Evolutionary conservation across 257 asterid species (phyloP).

Genomic region (Przewalskia tangutica): DNA sequence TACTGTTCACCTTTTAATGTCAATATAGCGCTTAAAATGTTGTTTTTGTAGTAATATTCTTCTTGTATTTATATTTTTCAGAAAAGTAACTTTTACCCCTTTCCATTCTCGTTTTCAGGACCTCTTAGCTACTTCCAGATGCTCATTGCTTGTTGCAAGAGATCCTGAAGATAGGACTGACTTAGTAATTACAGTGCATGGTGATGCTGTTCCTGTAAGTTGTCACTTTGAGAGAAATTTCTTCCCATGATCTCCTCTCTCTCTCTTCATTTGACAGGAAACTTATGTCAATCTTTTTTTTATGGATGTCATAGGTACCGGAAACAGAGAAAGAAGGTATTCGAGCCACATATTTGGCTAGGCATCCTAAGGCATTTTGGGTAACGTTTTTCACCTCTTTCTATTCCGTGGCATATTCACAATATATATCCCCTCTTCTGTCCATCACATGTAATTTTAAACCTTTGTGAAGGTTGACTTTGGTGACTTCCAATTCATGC

Average conservation of each 20-base stretch:
- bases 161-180: slow-evolving; percentile 93
- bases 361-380: slow-evolving; percentile 94
- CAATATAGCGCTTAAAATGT: background rate
- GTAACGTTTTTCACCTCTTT: slow-evolving; percentile 24
- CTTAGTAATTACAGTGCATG: slow-evolving; percentile 66
- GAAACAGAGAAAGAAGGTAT: slow-evolving; percentile 42
- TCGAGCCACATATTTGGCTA: slow-evolving; percentile 69
- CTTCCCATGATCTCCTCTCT: background rate
- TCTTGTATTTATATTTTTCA: background rate
- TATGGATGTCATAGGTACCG: slow-evolving; percentile 35
- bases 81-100: background rate
- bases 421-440: background rate
- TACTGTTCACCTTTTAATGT: background rate
- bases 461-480: slow-evolving; percentile 39
- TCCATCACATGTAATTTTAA: background rate
- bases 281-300: background rate
- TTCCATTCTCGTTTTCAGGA: slow-evolving; percentile 37
- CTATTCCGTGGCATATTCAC: slow-evolving; percentile 9
- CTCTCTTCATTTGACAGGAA: background rate
- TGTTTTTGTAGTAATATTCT: background rate
- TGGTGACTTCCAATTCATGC: slow-evolving; percentile 70
- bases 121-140: slow-evolving; percentile 70
- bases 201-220: slow-evolving; percentile 81
- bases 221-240: background rate
- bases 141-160: slow-evolving; percentile 91